These are phyloP conservation scores for Hypholoma sublateritium DNA, from an alignment of 768 basidiomycete genomes.

Conservation along the genomic window DNA sequence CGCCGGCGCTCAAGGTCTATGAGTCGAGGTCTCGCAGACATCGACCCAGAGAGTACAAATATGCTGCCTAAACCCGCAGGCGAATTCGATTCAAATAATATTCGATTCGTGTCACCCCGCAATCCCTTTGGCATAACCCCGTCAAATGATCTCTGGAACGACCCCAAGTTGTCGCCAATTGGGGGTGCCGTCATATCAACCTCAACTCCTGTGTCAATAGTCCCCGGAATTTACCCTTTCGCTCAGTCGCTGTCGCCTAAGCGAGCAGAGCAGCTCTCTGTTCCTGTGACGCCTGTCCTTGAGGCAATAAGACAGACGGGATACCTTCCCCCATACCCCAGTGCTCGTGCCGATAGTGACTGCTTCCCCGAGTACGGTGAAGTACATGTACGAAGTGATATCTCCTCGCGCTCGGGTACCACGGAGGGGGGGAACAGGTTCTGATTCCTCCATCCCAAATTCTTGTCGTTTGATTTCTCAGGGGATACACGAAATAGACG, in stretches of 20 bases:
- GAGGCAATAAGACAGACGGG: too few relatives aligned
- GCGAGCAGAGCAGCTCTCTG: background rate
- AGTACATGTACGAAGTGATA: background rate
- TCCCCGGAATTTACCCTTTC: background rate
- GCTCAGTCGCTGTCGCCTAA: background rate
- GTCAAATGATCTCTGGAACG: conserved; percentile 19
- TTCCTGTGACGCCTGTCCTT: background rate
- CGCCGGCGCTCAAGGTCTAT: background rate
- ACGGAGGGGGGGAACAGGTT: too few relatives aligned
- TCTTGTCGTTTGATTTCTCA: too few relatives aligned
- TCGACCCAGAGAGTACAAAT: background rate
- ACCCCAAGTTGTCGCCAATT: conserved; percentile 25
- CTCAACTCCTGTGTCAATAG: too few relatives aligned
- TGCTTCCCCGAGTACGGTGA: too few relatives aligned
- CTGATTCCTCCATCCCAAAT: too few relatives aligned
- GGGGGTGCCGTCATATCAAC: conserved; percentile 14
- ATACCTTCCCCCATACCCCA: too few relatives aligned
- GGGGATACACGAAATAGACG: too few relatives aligned
- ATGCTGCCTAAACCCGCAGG: background rate
- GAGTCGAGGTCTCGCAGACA: background rate
- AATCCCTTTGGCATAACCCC: conserved; percentile 15
- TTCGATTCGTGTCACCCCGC: conserved; percentile 17
- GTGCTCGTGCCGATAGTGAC: too few relatives aligned
- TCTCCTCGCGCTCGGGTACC: too few relatives aligned
- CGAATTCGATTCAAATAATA: conserved; percentile 23